Evolutionary conservation across 345 rosid species (phyloP).

Genomic region (Hypericum perforatum): DNA sequence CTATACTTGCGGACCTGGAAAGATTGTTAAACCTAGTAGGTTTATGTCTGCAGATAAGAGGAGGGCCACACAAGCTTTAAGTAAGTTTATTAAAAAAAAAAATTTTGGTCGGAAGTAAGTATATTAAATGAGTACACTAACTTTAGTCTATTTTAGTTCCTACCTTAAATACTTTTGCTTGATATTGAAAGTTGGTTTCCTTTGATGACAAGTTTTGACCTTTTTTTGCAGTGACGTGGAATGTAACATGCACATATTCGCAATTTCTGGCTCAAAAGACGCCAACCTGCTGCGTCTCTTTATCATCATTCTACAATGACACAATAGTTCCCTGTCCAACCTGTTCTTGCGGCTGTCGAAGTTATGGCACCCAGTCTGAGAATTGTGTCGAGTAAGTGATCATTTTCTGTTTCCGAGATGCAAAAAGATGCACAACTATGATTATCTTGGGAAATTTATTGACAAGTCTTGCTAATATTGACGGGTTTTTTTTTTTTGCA

Average conservation of each 20-base stretch:
- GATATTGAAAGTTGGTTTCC: no score
- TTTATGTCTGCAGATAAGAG: conserved; percentile 45
- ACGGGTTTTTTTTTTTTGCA: not conserved
- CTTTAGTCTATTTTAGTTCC: not conserved
- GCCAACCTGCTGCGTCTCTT: conserved; percentile 87
- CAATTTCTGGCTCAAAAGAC: conserved; percentile 69
- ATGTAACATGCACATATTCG: conserved; percentile 77
- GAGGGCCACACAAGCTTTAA: conserved; percentile 68
- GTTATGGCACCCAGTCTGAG: conserved; percentile 30
- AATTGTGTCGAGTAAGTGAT: conserved; percentile 71
- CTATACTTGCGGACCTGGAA: conserved; percentile 67
- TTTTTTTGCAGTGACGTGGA: conserved; percentile 79
- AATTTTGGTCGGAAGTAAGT: no score
- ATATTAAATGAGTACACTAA: not conserved
- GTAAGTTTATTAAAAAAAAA: conserved; percentile 62
- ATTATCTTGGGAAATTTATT: no score
- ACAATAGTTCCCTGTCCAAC: conserved; percentile 68
- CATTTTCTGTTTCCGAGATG: not conserved
- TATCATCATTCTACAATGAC: conserved; percentile 73
- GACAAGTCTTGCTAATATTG: no score
- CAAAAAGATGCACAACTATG: not conserved
- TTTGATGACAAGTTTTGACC: not conserved
- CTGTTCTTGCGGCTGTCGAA: conserved; percentile 83
- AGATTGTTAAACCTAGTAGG: conserved; percentile 43
- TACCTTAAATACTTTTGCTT: no score